Evolutionary conservation across 441 rosid genomes (phyloP).

Genomic region (Geranium incanum): DNA sequence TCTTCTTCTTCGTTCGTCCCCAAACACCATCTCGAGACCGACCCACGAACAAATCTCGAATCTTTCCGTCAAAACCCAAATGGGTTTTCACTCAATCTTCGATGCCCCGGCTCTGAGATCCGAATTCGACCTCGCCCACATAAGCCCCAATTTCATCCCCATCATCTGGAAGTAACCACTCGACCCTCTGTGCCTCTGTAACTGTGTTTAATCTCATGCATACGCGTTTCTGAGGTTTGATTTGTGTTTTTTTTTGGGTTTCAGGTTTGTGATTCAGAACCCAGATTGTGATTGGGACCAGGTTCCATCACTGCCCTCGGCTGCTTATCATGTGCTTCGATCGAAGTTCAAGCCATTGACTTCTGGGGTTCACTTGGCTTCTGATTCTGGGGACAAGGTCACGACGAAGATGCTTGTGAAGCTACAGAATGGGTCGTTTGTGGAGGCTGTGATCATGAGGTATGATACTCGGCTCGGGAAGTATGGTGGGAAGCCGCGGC

Average conservation of each 20-base stretch:
- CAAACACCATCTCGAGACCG: background rate
- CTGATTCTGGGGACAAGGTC: conserved; percentile 69
- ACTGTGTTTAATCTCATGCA: background rate
- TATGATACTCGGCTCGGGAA: conserved; percentile 77
- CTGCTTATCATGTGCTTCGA: conserved; percentile 55
- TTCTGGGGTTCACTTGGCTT: conserved; percentile 55
- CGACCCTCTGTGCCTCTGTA: background rate
- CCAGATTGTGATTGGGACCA: conserved; percentile 68
- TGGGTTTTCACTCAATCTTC: conserved; percentile 48
- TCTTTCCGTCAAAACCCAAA: background rate
- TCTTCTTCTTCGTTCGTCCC: background rate
- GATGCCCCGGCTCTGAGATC: conserved; percentile 48
- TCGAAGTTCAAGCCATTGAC: conserved; percentile 73
- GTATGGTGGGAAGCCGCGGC: conserved; percentile 76
- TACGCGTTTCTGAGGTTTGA: background rate
- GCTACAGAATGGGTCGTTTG: conserved; percentile 65
- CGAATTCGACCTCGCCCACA: conserved; percentile 51
- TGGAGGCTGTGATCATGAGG: conserved; percentile 93
- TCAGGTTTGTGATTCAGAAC: conserved; percentile 56
- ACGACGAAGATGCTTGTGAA: conserved; percentile 71
- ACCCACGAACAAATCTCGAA: conserved; percentile 1
- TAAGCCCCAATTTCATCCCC: conserved; percentile 49
- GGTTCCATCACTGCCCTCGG: conserved; percentile 60
- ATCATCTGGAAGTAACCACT: conserved; percentile 59
- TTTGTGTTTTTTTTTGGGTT: background rate